phyloP scores from a whole-genome alignment of 1,284 basidiomycete species.

The Limonomyces culmigenus region DNA sequence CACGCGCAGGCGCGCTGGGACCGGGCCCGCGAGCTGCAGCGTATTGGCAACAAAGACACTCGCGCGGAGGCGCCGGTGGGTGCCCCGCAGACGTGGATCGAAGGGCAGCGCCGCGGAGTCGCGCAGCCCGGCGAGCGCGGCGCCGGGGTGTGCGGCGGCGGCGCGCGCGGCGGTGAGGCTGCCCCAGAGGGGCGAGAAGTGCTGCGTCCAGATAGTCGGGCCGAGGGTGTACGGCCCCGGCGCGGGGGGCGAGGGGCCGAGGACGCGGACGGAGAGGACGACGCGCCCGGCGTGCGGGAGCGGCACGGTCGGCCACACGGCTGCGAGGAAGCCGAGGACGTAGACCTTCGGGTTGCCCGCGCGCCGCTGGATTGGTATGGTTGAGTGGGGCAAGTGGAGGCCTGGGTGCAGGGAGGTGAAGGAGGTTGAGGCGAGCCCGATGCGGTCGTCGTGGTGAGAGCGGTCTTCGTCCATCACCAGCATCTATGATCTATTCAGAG shows the following conservation, averaged over 20 bases:
- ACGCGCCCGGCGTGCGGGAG: background rate
- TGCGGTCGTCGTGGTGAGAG: slow-evolving; percentile 23
- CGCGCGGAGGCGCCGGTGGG: slow-evolving; percentile 5
- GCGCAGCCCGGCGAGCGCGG: too few relatives aligned
- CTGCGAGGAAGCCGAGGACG: background rate
- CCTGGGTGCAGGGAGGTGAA: slow-evolving; percentile 8
- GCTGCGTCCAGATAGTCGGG: slow-evolving; percentile 17
- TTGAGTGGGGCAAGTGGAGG: slow-evolving; percentile 13
- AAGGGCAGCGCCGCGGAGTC: slow-evolving; percentile 5
- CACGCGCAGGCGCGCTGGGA: slow-evolving; percentile 24
- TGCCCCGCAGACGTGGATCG: background rate
- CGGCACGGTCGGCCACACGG: background rate
- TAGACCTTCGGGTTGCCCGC: slow-evolving; percentile 9
- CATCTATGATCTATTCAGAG: too few relatives aligned
- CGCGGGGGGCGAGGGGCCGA: background rate
- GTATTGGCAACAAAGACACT: slow-evolving; percentile 27
- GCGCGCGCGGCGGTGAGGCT: slow-evolving; percentile 9
- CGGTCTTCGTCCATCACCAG: slow-evolving; percentile 25
- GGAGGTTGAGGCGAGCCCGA: slow-evolving; percentile 18
- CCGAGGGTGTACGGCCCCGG: slow-evolving; percentile 23
- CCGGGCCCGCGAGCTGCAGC: slow-evolving; percentile 26
- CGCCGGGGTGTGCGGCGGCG: slow-evolving; percentile 4
- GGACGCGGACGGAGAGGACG: background rate
- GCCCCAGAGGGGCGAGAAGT: slow-evolving; percentile 18
- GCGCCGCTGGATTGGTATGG: slow-evolving; percentile 13